phyloP scores from a whole-genome alignment of 1,284 basidiomycete species.

The Sphagnurus paluster region DNA sequence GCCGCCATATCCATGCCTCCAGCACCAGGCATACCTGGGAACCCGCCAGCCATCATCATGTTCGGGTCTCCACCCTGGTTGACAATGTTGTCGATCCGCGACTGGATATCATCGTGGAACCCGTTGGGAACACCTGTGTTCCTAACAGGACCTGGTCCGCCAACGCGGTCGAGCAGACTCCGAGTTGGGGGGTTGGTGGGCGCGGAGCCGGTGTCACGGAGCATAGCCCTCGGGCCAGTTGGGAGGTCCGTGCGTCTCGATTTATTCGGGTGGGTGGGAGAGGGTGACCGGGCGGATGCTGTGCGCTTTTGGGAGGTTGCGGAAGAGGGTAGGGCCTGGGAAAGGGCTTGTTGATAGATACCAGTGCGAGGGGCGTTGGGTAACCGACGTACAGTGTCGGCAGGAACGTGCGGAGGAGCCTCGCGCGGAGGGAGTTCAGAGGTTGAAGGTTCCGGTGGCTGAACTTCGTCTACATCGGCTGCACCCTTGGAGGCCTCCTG shows the following conservation, averaged over 20 bases:
- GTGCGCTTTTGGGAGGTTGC: conserved; percentile 63
- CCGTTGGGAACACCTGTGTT: conserved; percentile 28
- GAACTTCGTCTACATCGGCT: conserved; percentile 43
- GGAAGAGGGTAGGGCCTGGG: conserved; percentile 58
- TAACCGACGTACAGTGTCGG: conserved; percentile 44
- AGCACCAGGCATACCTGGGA: conserved; percentile 47
- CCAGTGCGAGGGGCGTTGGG: conserved; percentile 45
- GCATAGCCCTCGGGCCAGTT: conserved; percentile 80
- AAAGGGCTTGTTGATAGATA: conserved; percentile 70
- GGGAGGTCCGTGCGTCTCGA: conserved; percentile 71
- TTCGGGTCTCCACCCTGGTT: conserved; percentile 49
- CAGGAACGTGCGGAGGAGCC: conserved; percentile 30
- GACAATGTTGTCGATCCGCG: conserved; percentile 76
- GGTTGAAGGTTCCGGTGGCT: conserved; percentile 36
- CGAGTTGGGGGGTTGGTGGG: conserved; percentile 34
- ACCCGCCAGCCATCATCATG: conserved; percentile 60
- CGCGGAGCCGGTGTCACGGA: conserved; percentile 43
- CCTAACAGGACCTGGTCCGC: conserved; percentile 45
- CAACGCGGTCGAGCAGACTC: conserved; percentile 75
- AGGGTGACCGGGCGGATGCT: conserved; percentile 73
- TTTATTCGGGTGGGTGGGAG: conserved; percentile 68
- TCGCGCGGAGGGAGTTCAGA: conserved; percentile 35
- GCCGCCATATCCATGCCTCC: conserved; percentile 64
- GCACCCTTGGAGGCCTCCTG: conserved; percentile 70
- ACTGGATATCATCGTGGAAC: conserved; percentile 70